phyloP scores from a whole-genome alignment of 164 flowering plant genomes.

The Dillenia turbinata region DNA sequence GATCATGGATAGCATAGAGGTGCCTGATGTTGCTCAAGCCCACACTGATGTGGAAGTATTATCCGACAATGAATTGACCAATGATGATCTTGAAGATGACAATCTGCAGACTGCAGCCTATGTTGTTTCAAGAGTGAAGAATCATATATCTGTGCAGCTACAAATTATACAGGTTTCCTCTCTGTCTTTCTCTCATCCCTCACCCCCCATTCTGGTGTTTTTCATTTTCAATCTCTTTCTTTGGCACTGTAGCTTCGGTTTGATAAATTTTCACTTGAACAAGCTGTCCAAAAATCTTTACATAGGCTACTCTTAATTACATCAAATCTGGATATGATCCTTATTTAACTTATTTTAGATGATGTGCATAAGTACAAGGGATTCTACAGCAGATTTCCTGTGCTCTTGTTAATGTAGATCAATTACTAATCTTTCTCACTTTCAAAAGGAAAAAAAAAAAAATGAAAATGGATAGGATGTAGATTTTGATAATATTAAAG shows the following conservation, averaged over 20 bases:
- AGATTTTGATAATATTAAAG: too few species aligned
- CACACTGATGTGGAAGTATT: constrained; percentile 39
- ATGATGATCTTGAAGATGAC: constrained; percentile 72
- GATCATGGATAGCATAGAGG: constrained; percentile 59
- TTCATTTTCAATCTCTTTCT: neutral
- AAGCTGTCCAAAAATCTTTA: too few species aligned
- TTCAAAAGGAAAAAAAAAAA: too few species aligned
- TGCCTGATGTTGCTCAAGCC: constrained; percentile 40
- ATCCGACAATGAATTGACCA: constrained; percentile 44
- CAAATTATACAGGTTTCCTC: constrained; percentile 67
- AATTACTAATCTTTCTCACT: too few species aligned
- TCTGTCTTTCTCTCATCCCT: constrained; percentile 13
- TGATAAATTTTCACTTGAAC: too few species aligned
- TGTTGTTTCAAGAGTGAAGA: constrained; percentile 70
- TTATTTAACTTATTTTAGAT: too few species aligned
- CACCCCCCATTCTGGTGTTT: neutral
- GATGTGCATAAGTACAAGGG: too few species aligned
- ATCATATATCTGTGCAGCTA: constrained; percentile 76
- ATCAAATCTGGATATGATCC: too few species aligned
- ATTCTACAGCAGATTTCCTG: too few species aligned
- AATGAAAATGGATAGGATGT: too few species aligned
- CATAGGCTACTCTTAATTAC: too few species aligned
- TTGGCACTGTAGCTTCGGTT: neutral
- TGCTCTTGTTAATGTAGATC: too few species aligned
- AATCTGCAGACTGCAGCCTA: constrained; percentile 73